Percentiles rank a stretch among this genome's conserved stretches.
Conservation (phyloP, 1,284 basidiomycete species). For the Anthracocystis panici-leucophaei region DNA sequence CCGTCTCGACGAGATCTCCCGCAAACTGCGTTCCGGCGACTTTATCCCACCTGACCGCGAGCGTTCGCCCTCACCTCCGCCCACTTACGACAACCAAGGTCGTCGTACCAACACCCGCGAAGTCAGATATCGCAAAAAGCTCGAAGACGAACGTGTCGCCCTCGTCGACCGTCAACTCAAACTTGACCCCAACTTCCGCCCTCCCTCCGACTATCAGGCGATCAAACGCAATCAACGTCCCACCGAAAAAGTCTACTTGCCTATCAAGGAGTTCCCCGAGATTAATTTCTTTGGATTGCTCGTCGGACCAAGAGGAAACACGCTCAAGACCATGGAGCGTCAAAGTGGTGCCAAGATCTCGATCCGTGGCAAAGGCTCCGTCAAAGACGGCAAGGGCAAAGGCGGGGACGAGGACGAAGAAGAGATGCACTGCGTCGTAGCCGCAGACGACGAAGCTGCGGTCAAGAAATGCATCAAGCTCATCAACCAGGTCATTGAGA, state of each 20-base stretch:
- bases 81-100: constrained; percentile 95
- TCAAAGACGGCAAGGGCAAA: constrained; percentile 97
- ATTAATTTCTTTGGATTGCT: constrained; percentile 99
- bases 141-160: constrained; percentile 94
- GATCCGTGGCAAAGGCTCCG: constrained; percentile 96
- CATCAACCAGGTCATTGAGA: constrained; percentile 98
- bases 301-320: constrained; percentile 97
- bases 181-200: constrained; percentile 95
- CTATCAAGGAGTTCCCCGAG: constrained; percentile 99
- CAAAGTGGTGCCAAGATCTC: constrained; percentile 98
- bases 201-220: constrained; percentile 90
- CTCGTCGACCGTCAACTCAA: constrained; percentile 96
- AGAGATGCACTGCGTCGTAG: constrained; percentile 97
- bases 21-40: constrained; percentile 91
- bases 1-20: constrained; percentile 93
- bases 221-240: constrained; percentile 82
- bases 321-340: constrained; percentile 98
- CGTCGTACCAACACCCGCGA: constrained; percentile 98
- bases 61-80: constrained; percentile 93
- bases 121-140: constrained; percentile 95
- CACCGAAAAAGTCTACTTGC: constrained; percentile 95
- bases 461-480: constrained; percentile 89
- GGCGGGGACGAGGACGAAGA: constrained; percentile 94
- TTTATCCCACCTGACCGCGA: constrained; percentile 95
- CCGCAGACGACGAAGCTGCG: constrained; percentile 91